Conservation (phyloP, 2,329 filamentous ascomycete genomes). For the Nothomitra cinnamomea region DNA sequence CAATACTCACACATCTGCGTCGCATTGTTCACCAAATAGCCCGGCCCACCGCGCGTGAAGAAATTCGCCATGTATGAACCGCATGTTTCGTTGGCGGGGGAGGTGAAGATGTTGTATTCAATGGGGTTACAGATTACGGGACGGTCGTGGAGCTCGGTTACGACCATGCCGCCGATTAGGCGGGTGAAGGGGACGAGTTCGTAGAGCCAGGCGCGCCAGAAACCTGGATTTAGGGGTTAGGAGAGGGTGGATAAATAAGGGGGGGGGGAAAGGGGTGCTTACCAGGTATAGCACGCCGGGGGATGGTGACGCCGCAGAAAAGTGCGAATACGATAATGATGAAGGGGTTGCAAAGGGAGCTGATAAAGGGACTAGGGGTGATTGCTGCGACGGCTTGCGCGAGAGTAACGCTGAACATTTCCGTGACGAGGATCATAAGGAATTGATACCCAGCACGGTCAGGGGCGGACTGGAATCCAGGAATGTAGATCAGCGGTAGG, state of each 20-base stretch:
- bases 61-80: slow-evolving; percentile 60
- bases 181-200: slow-evolving; percentile 71
- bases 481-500: slow-evolving; percentile 70
- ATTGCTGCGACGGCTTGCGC: slow-evolving; percentile 61
- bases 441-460: slow-evolving; percentile 71
- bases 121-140: slow-evolving; percentile 39
- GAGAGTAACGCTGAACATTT: slow-evolving; percentile 68
- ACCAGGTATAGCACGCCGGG: slow-evolving; percentile 47
- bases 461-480: slow-evolving; percentile 47
- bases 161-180: slow-evolving; percentile 63
- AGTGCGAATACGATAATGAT: slow-evolving; percentile 67
- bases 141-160: slow-evolving; percentile 54
- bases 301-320: slow-evolving; percentile 78
- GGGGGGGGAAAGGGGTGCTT: no score
- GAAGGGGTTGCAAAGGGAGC: slow-evolving; percentile 65
- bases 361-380: slow-evolving; percentile 64
- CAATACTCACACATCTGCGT: slow-evolving; percentile 63
- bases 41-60: slow-evolving; percentile 48
- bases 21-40: slow-evolving; percentile 51
- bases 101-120: slow-evolving; percentile 52
- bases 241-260: no score
- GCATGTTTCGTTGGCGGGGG: slow-evolving; percentile 49
- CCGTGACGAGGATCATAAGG: slow-evolving; percentile 67
- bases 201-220: slow-evolving; percentile 70
- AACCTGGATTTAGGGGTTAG: slow-evolving; percentile 30